These are phyloP conservation scores for Saturnispora galanensis DNA, from an alignment of 805 yeast species.

Conservation along the genomic window DNA sequence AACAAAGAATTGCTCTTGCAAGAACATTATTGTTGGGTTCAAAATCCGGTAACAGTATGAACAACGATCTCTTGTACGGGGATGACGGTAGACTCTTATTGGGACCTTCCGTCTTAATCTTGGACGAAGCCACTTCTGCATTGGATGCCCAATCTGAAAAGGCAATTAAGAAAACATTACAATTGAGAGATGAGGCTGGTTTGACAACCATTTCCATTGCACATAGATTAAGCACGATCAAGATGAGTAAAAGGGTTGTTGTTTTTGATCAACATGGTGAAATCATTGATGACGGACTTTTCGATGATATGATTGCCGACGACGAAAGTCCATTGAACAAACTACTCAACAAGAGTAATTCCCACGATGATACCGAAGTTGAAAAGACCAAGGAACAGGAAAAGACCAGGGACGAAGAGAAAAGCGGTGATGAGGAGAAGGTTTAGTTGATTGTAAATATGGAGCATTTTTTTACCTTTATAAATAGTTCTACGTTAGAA, in stretches of 20 bases:
- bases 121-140: conserved; percentile 95
- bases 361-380: conserved; percentile 20
- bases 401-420: conserved; percentile 7
- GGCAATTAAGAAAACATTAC: conserved; percentile 66
- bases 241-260: conserved; percentile 68
- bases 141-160: conserved; percentile 83
- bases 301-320: conserved; percentile 38
- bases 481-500: background rate
- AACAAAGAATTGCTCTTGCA: conserved; percentile 86
- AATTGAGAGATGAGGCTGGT: conserved; percentile 42
- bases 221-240: conserved; percentile 81
- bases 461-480: background rate
- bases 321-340: conserved; percentile 36
- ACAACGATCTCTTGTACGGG: conserved; percentile 14
- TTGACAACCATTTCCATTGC: conserved; percentile 83
- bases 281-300: conserved; percentile 65
- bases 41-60: conserved; percentile 11
- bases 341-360: conserved; percentile 28
- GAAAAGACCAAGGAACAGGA: conserved; percentile 10
- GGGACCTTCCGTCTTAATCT: conserved; percentile 67
- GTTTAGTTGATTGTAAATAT: background rate
- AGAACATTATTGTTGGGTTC: conserved; percentile 59
- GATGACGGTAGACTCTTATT: conserved; percentile 19
- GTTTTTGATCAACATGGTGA: conserved; percentile 62
- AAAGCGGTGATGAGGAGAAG: background rate